These are phyloP conservation scores for Pyrus betulifolia DNA, from an alignment of 306 rosid genomes.

Conservation along the genomic window DNA sequence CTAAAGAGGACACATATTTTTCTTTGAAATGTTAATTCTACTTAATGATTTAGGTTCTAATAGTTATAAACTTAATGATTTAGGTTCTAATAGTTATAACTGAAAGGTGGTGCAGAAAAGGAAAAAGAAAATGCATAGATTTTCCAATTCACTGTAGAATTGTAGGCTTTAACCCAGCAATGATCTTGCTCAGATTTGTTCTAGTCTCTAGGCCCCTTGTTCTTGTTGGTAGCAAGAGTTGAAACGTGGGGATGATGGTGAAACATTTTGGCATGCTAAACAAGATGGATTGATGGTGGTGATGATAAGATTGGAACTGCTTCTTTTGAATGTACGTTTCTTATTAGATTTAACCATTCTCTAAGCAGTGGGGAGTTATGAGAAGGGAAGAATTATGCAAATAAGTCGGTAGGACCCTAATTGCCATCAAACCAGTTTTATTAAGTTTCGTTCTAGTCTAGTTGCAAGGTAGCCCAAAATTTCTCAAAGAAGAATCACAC, in stretches of 20 bases:
- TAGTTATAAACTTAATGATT: background rate
- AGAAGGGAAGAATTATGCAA: background rate
- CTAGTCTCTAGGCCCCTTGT: background rate
- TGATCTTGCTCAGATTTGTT: background rate
- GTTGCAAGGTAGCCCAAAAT: background rate
- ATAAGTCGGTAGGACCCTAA: background rate
- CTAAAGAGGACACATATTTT: background rate
- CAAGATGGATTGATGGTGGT: background rate
- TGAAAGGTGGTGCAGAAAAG: background rate
- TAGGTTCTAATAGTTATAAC: background rate
- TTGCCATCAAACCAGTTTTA: background rate
- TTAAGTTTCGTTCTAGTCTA: background rate
- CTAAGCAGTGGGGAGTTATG: background rate
- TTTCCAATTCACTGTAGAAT: background rate
- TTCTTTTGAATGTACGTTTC: background rate
- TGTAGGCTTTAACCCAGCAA: background rate
- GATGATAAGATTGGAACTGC: background rate
- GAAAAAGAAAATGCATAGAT: background rate
- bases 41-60: background rate
- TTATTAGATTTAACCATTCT: background rate
- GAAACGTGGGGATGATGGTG: background rate
- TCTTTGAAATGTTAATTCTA: background rate
- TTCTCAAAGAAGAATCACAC: background rate
- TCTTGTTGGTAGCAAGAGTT: background rate
- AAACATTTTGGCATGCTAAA: background rate